phyloP scores from a whole-genome alignment of 2,329 filamentous ascomycete genomes.

The Monilinia fructigena region DNA sequence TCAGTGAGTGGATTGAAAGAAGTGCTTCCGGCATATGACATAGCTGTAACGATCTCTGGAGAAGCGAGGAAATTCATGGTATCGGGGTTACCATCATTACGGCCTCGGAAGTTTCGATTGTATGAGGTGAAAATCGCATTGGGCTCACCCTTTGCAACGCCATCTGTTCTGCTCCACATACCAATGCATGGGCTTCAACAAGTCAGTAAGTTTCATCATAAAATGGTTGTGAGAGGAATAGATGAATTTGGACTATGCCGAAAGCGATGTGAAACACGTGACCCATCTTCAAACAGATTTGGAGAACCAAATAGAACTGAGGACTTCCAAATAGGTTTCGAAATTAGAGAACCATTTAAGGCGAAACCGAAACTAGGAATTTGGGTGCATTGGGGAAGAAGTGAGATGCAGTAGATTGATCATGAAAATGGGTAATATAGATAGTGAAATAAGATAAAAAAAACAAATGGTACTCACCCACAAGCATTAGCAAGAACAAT shows the following conservation, averaged over 20 bases:
- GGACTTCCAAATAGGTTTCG: neutral
- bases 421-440: too few species aligned
- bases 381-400: neutral
- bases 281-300: neutral
- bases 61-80: slow-evolving; percentile 99
- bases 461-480: slow-evolving; percentile 45
- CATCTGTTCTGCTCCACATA: slow-evolving; percentile 92
- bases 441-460: neutral
- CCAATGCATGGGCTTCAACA: slow-evolving; percentile 64
- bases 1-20: slow-evolving; percentile 97
- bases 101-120: slow-evolving; percentile 96
- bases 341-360: neutral
- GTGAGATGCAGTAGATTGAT: neutral
- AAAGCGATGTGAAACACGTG: neutral
- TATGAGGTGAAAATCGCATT: slow-evolving; percentile 98
- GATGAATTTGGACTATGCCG: neutral
- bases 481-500: slow-evolving; percentile 93
- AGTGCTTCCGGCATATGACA: slow-evolving; percentile 87
- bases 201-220: neutral
- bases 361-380: neutral
- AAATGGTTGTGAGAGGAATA: neutral
- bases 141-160: slow-evolving; percentile 74
- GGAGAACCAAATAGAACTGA: neutral
- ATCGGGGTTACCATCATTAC: slow-evolving; percentile 92
- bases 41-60: slow-evolving; percentile 93